These are phyloP conservation scores for Hordeum pubiflorum DNA, from an alignment of 202 grass and related monocot genomes.

Conservation along the genomic window DNA sequence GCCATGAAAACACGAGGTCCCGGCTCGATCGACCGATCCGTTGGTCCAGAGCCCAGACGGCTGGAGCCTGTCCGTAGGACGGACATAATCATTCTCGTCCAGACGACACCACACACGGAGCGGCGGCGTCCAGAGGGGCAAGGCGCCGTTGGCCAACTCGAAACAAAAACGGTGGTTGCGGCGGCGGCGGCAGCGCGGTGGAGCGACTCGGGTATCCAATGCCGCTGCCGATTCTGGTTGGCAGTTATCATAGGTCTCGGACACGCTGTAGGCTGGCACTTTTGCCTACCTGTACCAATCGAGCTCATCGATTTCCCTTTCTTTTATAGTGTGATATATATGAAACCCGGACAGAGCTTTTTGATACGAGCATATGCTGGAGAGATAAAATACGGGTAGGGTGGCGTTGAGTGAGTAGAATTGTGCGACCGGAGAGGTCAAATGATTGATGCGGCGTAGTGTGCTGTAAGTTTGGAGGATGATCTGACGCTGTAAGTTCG, in stretches of 20 bases:
- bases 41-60: neutral
- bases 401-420: neutral
- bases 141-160: neutral
- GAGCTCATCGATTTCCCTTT: neutral
- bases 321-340: neutral
- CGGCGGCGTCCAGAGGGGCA: neutral
- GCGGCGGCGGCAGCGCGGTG: neutral
- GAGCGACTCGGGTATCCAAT: constrained; percentile 33
- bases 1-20: constrained; percentile 12
- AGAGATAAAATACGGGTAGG: neutral
- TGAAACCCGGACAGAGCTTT: neutral
- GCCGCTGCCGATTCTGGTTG: constrained; percentile 27
- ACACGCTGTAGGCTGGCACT: constrained; percentile 27
- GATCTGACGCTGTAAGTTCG: neutral
- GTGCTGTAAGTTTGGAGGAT: too few species aligned
- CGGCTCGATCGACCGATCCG: neutral
- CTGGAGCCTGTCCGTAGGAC: neutral
- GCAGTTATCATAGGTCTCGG: constrained; percentile 28
- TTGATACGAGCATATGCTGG: constrained; percentile 9
- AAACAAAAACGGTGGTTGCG: constrained; percentile 21
- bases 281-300: constrained; percentile 15
- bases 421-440: constrained; percentile 4
- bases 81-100: constrained; percentile 22
- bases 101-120: neutral
- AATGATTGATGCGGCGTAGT: neutral